Evolutionary conservation across 768 basidiomycete species (phyloP).

Genomic region (Tulasnella sp.): DNA sequence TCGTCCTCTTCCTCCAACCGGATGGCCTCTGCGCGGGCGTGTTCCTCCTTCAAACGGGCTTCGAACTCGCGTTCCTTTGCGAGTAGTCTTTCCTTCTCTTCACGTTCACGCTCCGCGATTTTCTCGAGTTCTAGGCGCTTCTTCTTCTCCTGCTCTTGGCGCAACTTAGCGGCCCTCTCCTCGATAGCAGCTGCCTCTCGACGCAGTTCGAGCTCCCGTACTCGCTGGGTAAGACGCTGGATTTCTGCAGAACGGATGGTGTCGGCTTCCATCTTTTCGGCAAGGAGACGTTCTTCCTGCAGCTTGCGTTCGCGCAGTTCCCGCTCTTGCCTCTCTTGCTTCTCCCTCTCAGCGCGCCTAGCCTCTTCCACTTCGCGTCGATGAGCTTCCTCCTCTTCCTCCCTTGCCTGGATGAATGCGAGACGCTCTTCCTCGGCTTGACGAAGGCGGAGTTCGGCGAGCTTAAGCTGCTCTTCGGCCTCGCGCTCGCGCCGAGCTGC

Average conservation of each 20-base stretch:
- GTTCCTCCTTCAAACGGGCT: background rate
- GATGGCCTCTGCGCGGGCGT: too few relatives aligned
- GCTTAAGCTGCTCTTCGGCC: constrained; percentile 13
- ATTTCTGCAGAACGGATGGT: constrained; percentile 11
- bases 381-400: constrained; percentile 13
- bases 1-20: background rate
- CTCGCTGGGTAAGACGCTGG: constrained; percentile 5
- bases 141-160: constrained; percentile 6
- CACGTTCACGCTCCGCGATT: background rate
- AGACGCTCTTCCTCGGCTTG: constrained; percentile 22
- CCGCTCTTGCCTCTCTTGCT: background rate
- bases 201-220: constrained; percentile 23
- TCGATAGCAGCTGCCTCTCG: constrained; percentile 17
- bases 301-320: constrained; percentile 8
- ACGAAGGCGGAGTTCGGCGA: background rate
- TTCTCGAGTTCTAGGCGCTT: constrained; percentile 10
- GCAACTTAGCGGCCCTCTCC: constrained; percentile 12
- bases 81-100: constrained; percentile 13
- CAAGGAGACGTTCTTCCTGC: constrained; percentile 9
- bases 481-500: constrained; percentile 5
- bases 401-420: background rate
- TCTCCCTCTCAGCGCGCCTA: background rate
- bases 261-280: constrained; percentile 15
- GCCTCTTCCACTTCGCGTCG: background rate
- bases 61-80: background rate